A percentile compares a stretch with the other conserved stretches of the same genome.
These are phyloP conservation scores for Diplodia intermedia DNA, from an alignment of 2,329 filamentous ascomycete genomes.

Conservation along the genomic window DNA sequence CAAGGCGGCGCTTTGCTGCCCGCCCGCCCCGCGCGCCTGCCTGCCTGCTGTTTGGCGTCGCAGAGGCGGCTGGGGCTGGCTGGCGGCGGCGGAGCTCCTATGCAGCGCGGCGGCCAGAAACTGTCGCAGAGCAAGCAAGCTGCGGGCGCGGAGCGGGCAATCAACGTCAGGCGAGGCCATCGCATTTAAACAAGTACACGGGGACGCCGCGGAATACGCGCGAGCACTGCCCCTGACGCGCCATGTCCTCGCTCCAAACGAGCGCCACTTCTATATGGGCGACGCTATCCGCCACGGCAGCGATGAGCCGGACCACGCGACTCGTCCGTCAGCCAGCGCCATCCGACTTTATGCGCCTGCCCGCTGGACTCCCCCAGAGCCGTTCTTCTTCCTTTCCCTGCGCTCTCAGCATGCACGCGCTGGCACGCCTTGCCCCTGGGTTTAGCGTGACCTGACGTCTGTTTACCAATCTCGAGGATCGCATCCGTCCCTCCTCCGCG, in stretches of 20 bases:
- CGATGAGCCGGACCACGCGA: conserved; percentile 29
- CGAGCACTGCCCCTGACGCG: conserved; percentile 32
- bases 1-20: conserved; percentile 10
- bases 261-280: conserved; percentile 29
- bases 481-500: conserved; percentile 29
- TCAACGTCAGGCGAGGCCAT: conserved; percentile 15
- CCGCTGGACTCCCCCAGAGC: conserved; percentile 19
- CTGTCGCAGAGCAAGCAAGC: neutral
- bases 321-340: conserved; percentile 21
- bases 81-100: neutral
- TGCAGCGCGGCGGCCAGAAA: neutral
- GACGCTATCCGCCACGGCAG: conserved; percentile 24
- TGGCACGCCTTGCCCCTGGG: conserved; percentile 29
- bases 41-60: neutral
- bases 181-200: conserved; percentile 27
- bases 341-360: conserved; percentile 25
- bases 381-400: conserved; percentile 2
- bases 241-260: conserved; percentile 30
- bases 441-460: conserved; percentile 30
- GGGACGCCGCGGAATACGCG: conserved; percentile 25
- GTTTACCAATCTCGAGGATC: conserved; percentile 31
- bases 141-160: conserved; percentile 12
- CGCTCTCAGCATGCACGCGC: conserved; percentile 30
- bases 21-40: neutral
- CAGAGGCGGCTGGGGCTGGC: neutral